Evolutionary conservation across 2,329 filamentous ascomycete genomes (phyloP).

Genomic region (Fusarium staphyleae): DNA sequence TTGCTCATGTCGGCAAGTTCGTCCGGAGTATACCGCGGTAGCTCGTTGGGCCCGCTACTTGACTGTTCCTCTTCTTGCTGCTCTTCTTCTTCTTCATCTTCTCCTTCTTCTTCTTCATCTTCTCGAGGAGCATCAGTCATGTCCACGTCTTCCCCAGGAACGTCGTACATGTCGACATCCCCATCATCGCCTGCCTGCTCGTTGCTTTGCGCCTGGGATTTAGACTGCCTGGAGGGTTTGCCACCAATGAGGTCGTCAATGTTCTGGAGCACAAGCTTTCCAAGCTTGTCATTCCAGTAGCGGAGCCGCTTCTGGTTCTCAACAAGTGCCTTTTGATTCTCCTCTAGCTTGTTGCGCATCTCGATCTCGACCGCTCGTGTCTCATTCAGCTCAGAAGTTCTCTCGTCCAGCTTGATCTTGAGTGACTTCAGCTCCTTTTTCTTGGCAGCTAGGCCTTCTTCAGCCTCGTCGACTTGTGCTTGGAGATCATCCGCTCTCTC

Average conservation of each 20-base stretch:
- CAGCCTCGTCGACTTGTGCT: conserved; percentile 79
- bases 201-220: conserved; percentile 37
- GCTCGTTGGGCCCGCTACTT: conserved; percentile 57
- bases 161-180: conserved; percentile 46
- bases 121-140: conserved; percentile 44
- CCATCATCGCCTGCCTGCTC: conserved; percentile 41
- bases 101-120: conserved; percentile 38
- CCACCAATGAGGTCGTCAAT: conserved; percentile 69
- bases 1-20: conserved; percentile 73
- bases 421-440: conserved; percentile 80
- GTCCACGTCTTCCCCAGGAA: conserved; percentile 41
- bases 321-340: conserved; percentile 85
- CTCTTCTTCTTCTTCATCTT: conserved; percentile 43
- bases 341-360: conserved; percentile 97
- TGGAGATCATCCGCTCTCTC: conserved; percentile 77
- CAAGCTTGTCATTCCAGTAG: conserved; percentile 90
- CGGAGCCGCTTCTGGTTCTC: conserved; percentile 86
- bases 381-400: conserved; percentile 84
- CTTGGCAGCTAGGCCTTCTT: conserved; percentile 78
- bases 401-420: conserved; percentile 87
- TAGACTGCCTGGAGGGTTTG: conserved; percentile 39
- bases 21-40: conserved; percentile 80
- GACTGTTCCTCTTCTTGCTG: conserved; percentile 38
- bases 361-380: conserved; percentile 92
- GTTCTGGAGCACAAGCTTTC: conserved; percentile 83